Evolutionary conservation across 176 grass and related monocot species (phyloP), one percentile per base, ranked within the genome.

Genomic region (Raddia distichophylla): DNA sequence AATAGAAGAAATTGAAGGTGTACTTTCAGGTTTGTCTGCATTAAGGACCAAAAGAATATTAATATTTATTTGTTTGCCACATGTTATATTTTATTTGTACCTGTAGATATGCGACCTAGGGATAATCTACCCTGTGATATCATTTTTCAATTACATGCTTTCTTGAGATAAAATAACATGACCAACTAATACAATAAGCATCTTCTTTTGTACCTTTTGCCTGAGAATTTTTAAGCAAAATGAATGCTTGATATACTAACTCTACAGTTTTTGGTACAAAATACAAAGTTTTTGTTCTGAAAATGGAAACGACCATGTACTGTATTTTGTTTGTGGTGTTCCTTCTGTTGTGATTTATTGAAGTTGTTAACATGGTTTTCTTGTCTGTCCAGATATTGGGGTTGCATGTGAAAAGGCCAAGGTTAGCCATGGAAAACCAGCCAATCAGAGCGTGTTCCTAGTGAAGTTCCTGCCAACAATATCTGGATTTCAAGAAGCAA

Each of bases 401-500:
- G 33, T 93, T 70, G 60, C 56, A 75, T 76, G 40, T 72, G 77
- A 65, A 15, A 93, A 93, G 74, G 71, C 84, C 6, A 91, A 78
- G 50, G 73, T 98, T 20, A 71, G 61, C 49, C 32, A 87, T 34
- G 88, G 90, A 19, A 93, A 54, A 50, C 86, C 95, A 74, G 81
- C 69, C 22, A 84, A 89, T 67, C 75, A 75, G 57, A 93, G 86
- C 4, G 71, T 98, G 14, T 87, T 98, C 65, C 9, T 88, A 15
- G 86, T 91, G 14, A 91, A 93, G 88, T 93, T 94, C 60, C 64
- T 40, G 60, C 67, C 92, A 71, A 89, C 82, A 33, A 84, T 93
- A 73, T 90, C 95, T 80, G 95, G 95, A 76, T 90, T 94, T 73
- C 90, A 98, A 80, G 90, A 91, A 78, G 92, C 95, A 22, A 81